Base-by-base conservation (phyloP, 2,329 filamentous ascomycete genomes). In the Colletotrichum sp. region DNA sequence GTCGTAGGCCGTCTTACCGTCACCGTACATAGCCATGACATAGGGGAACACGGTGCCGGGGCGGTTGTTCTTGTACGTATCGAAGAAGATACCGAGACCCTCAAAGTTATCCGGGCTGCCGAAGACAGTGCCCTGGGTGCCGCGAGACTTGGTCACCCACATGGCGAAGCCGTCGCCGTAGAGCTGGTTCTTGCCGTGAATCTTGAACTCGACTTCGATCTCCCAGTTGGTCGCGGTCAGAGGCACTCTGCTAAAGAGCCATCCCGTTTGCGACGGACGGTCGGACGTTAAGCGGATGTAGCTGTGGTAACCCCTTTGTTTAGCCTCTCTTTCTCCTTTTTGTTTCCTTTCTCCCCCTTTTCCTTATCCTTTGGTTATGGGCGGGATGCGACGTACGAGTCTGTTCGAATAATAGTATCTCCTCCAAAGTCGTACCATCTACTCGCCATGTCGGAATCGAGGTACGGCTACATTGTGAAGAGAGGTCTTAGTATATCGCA, bases 31-130 rank as follows among this genome's bases (percentile, higher is more conserved):
- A 77, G 96, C 96, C 96, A 98, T 98, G 81, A 99, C 94, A 83
- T 98, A 98, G 66, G 97, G 97, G 86, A 99, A 99, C 62, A 98
- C 94, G 56, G 95, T 94, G 58, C 97, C 97, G 1, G 97, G 96
- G 16, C 97, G 93, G 88, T 98, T 98, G 89, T 99, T 99, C 92
- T 99, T 99, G 90, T 99, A 99, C 60, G 97, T 99, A 84, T 99
- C 97, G 87, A 99, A 92, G 88, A 98, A 98, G 85, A 99, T 91
- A 70, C 96, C 97, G 62, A 99, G 90, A 6, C 97, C 97, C 84
- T 99, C 96, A 80, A 98, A 99, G 78, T 92, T 92, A 86, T 99
- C 96, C 34, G 90, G 89, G 79, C 93, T 93, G 66, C 97, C 97
- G 85, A 99, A 99, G 48, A 99, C 96, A 13, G 93, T 90, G 18